phyloP scores from a whole-genome alignment of 2,329 filamentous ascomycete genomes.

The Monilinia fructicola region DNA sequence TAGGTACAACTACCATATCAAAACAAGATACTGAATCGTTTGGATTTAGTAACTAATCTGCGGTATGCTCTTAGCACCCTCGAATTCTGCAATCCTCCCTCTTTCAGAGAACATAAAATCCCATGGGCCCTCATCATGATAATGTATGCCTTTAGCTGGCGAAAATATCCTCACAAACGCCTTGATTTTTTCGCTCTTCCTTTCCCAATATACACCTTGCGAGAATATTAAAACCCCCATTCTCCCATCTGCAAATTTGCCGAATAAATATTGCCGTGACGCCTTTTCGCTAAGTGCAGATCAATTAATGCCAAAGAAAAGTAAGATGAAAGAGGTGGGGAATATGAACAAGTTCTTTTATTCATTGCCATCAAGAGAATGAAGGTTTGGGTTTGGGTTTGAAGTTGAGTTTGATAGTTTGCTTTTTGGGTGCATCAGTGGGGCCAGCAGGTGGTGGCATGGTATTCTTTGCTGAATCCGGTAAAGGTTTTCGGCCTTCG shows the following conservation, averaged over 20 bases:
- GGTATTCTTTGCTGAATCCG: constrained; percentile 19
- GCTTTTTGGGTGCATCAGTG: constrained; percentile 14
- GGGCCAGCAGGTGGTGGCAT: background rate
- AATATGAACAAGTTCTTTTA: background rate
- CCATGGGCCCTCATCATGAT: background rate
- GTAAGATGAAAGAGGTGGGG: background rate
- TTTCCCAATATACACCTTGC: background rate
- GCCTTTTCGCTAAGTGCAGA: constrained; percentile 38
- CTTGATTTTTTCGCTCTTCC: background rate
- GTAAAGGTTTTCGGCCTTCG: constrained; percentile 28
- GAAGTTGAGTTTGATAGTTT: constrained; percentile 27
- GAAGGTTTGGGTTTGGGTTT: constrained; percentile 22
- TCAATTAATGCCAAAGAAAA: constrained; percentile 19
- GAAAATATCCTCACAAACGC: background rate
- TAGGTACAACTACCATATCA: background rate
- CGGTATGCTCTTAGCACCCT: background rate
- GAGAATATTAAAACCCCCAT: background rate
- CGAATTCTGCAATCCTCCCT: background rate
- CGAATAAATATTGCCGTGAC: constrained; percentile 21
- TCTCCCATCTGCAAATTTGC: constrained; percentile 14
- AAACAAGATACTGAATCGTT: background rate
- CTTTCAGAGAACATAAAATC: background rate
- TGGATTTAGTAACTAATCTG: constrained; percentile 3
- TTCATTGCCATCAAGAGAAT: constrained; percentile 9
- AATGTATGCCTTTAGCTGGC: background rate